These are phyloP conservation scores for Cystobasidium sp. DNA, from an alignment of 1,284 basidiomycete genomes.

Conservation along the genomic window DNA sequence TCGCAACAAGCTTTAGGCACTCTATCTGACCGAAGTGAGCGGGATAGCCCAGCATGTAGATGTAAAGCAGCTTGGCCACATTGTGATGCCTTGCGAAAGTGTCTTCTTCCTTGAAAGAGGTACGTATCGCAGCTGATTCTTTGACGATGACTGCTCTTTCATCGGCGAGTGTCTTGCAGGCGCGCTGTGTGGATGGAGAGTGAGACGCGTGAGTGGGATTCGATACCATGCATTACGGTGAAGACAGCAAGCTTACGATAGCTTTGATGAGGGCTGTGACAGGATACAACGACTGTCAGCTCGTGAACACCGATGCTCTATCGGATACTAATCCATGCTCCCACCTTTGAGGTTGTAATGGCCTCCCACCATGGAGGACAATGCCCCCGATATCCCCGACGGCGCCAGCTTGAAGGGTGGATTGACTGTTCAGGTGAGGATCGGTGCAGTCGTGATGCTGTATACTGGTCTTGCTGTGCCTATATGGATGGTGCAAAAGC, in stretches of 20 bases:
- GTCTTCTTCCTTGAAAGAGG: conserved; percentile 92
- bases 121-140: conserved; percentile 95
- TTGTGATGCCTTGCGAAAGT: conserved; percentile 46
- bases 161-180: conserved; percentile 89
- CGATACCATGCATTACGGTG: background rate
- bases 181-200: conserved; percentile 48
- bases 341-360: conserved; percentile 90
- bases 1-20: conserved; percentile 98
- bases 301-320: background rate
- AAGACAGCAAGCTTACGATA: conserved; percentile 60
- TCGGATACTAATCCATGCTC: conserved; percentile 47
- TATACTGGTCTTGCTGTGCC: background rate
- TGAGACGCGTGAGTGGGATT: conserved; percentile 30
- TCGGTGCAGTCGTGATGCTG: background rate
- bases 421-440: background rate
- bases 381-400: conserved; percentile 13
- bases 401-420: conserved; percentile 5
- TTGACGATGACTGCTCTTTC: conserved; percentile 97
- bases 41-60: conserved; percentile 99
- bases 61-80: conserved; percentile 75
- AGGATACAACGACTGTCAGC: background rate
- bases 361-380: conserved; percentile 49
- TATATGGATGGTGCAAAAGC: too few relatives aligned
- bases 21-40: conserved; percentile 99
- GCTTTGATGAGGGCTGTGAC: conserved; percentile 85